Evolutionary conservation across 257 asterid species (phyloP), one percentile per base, ranked within the genome.

Genomic region (Salvia rosmarinus): DNA sequence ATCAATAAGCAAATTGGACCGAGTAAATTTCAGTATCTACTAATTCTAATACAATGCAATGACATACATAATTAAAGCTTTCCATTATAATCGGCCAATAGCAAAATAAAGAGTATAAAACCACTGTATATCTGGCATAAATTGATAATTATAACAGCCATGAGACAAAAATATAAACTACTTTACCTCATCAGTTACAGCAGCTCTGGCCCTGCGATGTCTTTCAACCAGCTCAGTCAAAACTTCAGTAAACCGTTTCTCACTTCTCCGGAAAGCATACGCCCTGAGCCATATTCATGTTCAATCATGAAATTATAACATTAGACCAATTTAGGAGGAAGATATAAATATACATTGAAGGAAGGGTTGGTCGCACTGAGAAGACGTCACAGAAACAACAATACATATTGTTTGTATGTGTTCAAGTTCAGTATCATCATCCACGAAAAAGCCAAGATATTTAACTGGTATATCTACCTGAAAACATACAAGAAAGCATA

Each of bases 371-470:
- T 44, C 13, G 3, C 35, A 19, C 51, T 10, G 10, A 8, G 11
- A 42, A 51, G 58, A 70, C 3, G 28, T 28, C 16, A 42, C 2
- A 28, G 12, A 14, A 10, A 30, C 9, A 78, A 63, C 6, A 72
- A 40, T 59, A 60, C 77, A 77, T 69, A 89, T 97, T 75, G 70
- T 83, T 73, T 81, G 71, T 65, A 89, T 89, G 69, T 77, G 74
- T 58, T 90, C 96, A 46, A 90, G 91, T 80, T 90, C 98, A 4
- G 75, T 75, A 73, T 93, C 97, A 46, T 93, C 98, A n/a, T 93
- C 98, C 83, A 90, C 81, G 85, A 93, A 93, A 79, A 93, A 93
- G n/a, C 96, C n/a, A n/a, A n/a, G n/a, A n/a, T n/a, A n/a, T n/a
- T n/a, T n/a, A n/a, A n/a, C n/a, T n/a, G n/a, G n/a, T n/a, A n/a